A percentile compares a stretch with the other conserved stretches of the same genome.
These are phyloP conservation scores for Penicillium sumatraense DNA, from an alignment of 2,329 filamentous ascomycete genomes.

Conservation along the genomic window DNA sequence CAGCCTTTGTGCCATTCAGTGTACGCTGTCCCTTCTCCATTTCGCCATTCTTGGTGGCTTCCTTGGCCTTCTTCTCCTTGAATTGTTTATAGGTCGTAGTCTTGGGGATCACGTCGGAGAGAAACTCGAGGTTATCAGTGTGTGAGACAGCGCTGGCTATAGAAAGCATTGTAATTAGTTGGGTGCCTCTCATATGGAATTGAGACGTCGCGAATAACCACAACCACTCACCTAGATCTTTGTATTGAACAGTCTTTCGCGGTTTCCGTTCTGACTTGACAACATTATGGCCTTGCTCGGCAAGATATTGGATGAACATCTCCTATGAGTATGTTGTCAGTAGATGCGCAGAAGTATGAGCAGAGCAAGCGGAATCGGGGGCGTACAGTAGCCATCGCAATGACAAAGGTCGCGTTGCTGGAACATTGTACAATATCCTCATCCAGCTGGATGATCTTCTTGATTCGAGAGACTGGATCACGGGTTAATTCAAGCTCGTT, in stretches of 20 bases:
- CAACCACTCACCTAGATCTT: slow-evolving; percentile 74
- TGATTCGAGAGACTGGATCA: slow-evolving; percentile 82
- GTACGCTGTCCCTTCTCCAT: slow-evolving; percentile 46
- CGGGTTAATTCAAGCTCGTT: slow-evolving; percentile 10
- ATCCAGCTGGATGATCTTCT: slow-evolving; percentile 91
- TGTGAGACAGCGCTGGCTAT: slow-evolving; percentile 81
- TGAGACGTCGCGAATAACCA: neutral
- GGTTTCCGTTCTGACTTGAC: slow-evolving; percentile 91
- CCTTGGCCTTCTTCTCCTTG: slow-evolving; percentile 64
- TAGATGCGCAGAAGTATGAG: slow-evolving; percentile 8
- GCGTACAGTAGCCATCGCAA: slow-evolving; percentile 82
- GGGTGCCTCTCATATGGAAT: neutral
- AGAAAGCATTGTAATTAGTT: slow-evolving; percentile 1
- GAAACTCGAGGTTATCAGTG: slow-evolving; percentile 92
- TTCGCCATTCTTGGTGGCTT: slow-evolving; percentile 34
- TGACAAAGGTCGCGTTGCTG: slow-evolving; percentile 91
- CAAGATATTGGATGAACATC: slow-evolving; percentile 92
- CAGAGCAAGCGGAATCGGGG: slow-evolving; percentile 6
- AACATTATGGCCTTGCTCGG: slow-evolving; percentile 82
- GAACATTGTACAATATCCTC: slow-evolving; percentile 84
- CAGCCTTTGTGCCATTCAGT: slow-evolving; percentile 34
- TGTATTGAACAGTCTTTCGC: slow-evolving; percentile 91
- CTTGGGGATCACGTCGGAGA: slow-evolving; percentile 86
- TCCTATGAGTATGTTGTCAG: slow-evolving; percentile 61
- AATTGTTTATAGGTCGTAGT: slow-evolving; percentile 80